Percentiles rank a stretch among this genome's conserved stretches.
These are phyloP conservation scores for Torulaspora quercuum DNA, from an alignment of 805 yeast species.

Conservation along the genomic window DNA sequence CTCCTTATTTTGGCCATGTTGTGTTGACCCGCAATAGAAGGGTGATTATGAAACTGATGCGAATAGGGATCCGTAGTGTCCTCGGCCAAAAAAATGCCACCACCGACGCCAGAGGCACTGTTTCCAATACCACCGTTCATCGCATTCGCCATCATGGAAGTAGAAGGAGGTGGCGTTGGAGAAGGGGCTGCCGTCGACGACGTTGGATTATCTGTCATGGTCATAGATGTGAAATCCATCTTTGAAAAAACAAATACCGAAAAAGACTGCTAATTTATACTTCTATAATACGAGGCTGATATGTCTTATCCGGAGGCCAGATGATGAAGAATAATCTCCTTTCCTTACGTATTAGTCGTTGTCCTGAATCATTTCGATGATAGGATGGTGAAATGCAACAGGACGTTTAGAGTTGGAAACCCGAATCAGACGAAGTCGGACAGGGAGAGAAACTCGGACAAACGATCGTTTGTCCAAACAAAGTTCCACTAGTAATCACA, in stretches of 20 bases:
- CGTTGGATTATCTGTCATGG: constrained; percentile 16
- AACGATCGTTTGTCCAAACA: too few relatives aligned
- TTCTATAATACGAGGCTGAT: constrained; percentile 7
- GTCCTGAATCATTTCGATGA: too few relatives aligned
- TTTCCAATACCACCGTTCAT: constrained; percentile 5
- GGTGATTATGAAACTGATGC: constrained; percentile 6
- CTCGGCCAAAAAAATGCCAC: constrained; percentile 5
- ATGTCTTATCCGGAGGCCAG: too few relatives aligned
- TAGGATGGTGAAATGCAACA: too few relatives aligned
- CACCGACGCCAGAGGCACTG: constrained; percentile 4
- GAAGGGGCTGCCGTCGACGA: constrained; percentile 15
- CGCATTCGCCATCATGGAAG: constrained; percentile 5
- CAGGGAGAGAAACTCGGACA: too few relatives aligned
- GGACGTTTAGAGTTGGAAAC: too few relatives aligned
- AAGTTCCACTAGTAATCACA: too few relatives aligned
- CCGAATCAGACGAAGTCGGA: too few relatives aligned
- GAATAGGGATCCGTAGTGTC: constrained; percentile 4
- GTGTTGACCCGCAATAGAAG: constrained; percentile 17
- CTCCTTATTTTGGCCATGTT: constrained; percentile 57
- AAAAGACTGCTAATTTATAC: too few relatives aligned
- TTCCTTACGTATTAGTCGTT: too few relatives aligned
- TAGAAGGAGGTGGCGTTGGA: constrained; percentile 12
- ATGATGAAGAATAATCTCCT: too few relatives aligned
- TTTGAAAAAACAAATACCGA: too few relatives aligned
- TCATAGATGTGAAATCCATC: constrained; percentile 23